Evolutionary conservation across 1,284 basidiomycete species (phyloP), one percentile per base, ranked within the genome.

Genomic region (Papiliotrema nemorosa): DNA sequence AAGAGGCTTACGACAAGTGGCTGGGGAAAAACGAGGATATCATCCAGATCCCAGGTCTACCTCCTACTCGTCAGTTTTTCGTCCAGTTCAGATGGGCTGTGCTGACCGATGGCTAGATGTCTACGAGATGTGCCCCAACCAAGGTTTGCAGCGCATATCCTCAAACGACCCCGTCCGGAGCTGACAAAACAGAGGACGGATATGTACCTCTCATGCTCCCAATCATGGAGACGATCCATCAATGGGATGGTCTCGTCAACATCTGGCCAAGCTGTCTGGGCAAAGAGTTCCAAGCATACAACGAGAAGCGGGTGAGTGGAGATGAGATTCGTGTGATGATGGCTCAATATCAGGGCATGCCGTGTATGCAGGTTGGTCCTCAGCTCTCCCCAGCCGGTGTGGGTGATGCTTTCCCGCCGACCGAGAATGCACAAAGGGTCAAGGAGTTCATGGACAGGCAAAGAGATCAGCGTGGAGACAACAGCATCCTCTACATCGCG

Each of bases 401-500:
- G 14, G 41, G 29, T 14, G 14, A 14, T 13, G 41, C 3, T 10
- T 25, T 26, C 20, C 18, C 16, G n/a, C 9, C 6, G 24, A 24
- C 6, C 13, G 7, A n/a, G 4, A 14, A n/a, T 14, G 43, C 9
- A 12, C 27, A 20, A 13, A 9, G 4, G 29, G 26, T 31, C 20
- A 4, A 24, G 27, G 21, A 14, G 7, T 44, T 44, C 18, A 27
- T 44, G 7, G 29, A 33, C 4, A n/a, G 21, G n/a, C 33, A 31
- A 3, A 5, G 26, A 3, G 9, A 24, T 3, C 16, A 13, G 3
- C 33, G 27, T 3, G 43, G 43, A 5, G 21, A 34, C 20, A 27
- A 34, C 43, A 44, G 27, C 43, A 31, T 44, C n/a, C 12, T 44
- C 6, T 44, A 44, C 43, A 44, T 44, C 29, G 40, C 40, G 40